Evolutionary conservation across 2,329 filamentous ascomycete genomes (phyloP), one percentile per base, ranked within the genome.

Genomic region (Clarireedia homoeocarpa): DNA sequence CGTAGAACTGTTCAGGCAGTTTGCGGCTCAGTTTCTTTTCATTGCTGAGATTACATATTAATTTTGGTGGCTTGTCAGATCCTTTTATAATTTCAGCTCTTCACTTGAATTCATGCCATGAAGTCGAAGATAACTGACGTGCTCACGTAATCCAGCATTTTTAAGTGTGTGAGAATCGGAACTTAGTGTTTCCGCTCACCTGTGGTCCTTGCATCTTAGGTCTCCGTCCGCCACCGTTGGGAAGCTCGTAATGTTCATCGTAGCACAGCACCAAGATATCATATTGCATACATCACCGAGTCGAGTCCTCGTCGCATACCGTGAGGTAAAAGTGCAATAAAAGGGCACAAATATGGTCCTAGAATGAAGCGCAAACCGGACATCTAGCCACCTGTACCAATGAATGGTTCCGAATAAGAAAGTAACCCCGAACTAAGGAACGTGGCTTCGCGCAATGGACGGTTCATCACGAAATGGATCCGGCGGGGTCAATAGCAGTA

Each of bases 371-470:
- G 46, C 46, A 44, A 23, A 55, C n/a, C 38, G 49, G 42, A 7
- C 17, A 42, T 30, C 47, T 24, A 44, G 14, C 17, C 15, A 26
- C 38, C 53, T 51, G 14, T 17, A 26, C 46, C 46, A 55, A 51
- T 55, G 45, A 44, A 55, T 55, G 53, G 42, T 55, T 44, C 46
- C 40, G 34, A 51, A 50, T 27, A 48, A 55, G 49, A 50, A 26
- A 42, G 27, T 44, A 46, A 40, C 39, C 46, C 50, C 47, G 53
- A 50, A 42, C 50, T 55, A 44, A 55, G 20, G 38, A 67, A 65
- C 63, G 62, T 67, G 64, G 64, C 63, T 65, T 63, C 63, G 66
- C 65, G 61, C 64, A 63, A 70, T 69, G 68, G 68, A 70, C 57
- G 63, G 63, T 60, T 61, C 66, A 61, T 58, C 60, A 56, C 60